These are phyloP conservation scores for Trichopus zeylanicus DNA, from an alignment of 116 monocot genomes.

Conservation along the genomic window DNA sequence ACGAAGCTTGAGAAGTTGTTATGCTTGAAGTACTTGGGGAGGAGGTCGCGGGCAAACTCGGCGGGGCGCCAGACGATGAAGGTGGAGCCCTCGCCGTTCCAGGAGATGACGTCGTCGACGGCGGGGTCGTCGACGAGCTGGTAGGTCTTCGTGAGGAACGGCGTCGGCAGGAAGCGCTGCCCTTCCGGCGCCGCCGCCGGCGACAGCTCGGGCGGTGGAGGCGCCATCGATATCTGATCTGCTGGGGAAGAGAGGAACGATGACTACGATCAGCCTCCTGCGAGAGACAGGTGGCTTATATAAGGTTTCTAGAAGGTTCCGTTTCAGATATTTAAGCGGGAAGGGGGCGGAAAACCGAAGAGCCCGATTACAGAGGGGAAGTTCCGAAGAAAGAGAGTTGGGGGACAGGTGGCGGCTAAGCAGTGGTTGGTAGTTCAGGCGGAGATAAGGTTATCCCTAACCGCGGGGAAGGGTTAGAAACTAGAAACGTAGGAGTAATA, in stretches of 20 bases:
- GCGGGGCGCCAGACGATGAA: constrained; percentile 12
- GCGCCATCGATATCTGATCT: not conserved
- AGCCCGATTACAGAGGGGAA: not conserved
- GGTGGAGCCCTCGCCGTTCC: constrained; percentile 22
- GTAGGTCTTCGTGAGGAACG: constrained; percentile 42
- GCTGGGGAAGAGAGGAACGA: not conserved
- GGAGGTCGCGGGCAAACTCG: constrained; percentile 46
- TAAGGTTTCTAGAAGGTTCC: constrained; percentile 4
- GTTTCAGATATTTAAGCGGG: not conserved
- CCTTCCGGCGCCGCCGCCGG: not conserved
- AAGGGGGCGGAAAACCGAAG: not conserved
- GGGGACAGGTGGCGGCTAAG: not conserved
- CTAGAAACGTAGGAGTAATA: too few relatives aligned
- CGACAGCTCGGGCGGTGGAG: not conserved
- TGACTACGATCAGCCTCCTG: not conserved
- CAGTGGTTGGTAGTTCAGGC: not conserved
- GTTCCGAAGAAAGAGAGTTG: not conserved
- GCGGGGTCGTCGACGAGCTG: constrained; percentile 36
- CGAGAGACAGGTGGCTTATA: not conserved
- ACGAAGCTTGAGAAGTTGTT: constrained; percentile 91
- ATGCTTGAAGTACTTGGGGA: constrained; percentile 70
- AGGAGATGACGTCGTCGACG: constrained; percentile 26
- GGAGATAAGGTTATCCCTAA: not conserved
- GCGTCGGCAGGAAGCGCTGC: constrained; percentile 21
- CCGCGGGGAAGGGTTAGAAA: too few relatives aligned